A percentile compares a stretch with the other conserved stretches of the same genome.
phyloP scores from a whole-genome alignment of 306 rosid species.

The Sicyos baderoa region DNA sequence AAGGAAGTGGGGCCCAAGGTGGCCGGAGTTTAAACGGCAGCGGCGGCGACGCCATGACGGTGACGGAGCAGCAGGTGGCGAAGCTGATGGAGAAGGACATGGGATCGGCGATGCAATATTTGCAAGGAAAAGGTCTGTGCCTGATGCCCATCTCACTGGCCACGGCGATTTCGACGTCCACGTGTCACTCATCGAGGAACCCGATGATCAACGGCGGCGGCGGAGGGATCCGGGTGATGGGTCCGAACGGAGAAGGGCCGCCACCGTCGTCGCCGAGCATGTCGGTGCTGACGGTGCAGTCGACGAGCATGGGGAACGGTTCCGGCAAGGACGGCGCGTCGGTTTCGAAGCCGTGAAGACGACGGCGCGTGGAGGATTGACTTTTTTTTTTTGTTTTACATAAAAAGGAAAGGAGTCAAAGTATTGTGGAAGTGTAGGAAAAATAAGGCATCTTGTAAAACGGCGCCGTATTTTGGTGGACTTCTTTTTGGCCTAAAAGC shows the following conservation, averaged over 20 bases:
- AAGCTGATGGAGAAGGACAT: slow-evolving; percentile 93
- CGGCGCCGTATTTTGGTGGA: slow-evolving; percentile 22
- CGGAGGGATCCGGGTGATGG: too few species aligned
- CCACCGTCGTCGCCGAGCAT: slow-evolving; percentile 81
- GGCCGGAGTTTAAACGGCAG: slow-evolving; percentile 21
- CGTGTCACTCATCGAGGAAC: slow-evolving; percentile 57
- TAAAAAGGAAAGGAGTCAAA: neutral
- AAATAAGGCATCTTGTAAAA: slow-evolving; percentile 5
- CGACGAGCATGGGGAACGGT: slow-evolving; percentile 41
- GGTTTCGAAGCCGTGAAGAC: slow-evolving; percentile 53
- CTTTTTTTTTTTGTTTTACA: neutral
- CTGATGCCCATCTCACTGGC: slow-evolving; percentile 97
- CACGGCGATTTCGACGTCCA: slow-evolving; percentile 77
- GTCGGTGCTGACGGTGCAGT: slow-evolving; percentile 72
- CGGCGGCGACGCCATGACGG: slow-evolving; percentile 47
- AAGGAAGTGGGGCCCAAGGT: slow-evolving; percentile 32
- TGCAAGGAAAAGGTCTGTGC: slow-evolving; percentile 92
- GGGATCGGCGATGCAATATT: slow-evolving; percentile 99
- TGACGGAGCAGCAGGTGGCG: slow-evolving; percentile 94
- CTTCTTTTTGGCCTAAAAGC: slow-evolving; percentile 3
- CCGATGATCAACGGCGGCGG: slow-evolving; percentile 28
- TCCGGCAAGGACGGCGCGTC: slow-evolving; percentile 18
- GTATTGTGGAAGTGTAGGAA: neutral
- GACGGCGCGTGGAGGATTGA: slow-evolving; percentile 5
- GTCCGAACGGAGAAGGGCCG: slow-evolving; percentile 15